Base-by-base conservation (phyloP, 208 protist genomes). In the Entamoeba invadens region DNA sequence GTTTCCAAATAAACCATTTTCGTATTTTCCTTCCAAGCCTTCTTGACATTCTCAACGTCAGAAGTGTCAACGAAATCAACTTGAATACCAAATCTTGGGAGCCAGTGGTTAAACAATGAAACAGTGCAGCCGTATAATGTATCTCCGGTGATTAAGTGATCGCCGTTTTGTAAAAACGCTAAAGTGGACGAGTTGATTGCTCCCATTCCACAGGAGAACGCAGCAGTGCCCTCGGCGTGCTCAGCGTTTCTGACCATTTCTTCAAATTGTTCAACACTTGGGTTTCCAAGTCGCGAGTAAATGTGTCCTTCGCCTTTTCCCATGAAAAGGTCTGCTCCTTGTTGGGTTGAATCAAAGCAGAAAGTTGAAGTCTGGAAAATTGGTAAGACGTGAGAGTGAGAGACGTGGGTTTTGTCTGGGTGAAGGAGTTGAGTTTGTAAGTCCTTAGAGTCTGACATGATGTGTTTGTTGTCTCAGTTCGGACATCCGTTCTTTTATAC, bases 1-100 rank as follows among this genome's bases (percentile, higher is more conserved):
- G 94, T 51, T 91, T 95, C 94, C 16, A 95, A 91, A 92, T 91
- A 94, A 35, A 95, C 16, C 35, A 93, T 77, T 42, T 95, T 95
- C 2, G 94, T 93, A n/a, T 94, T 91, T n/a, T 8, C 31, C 35
- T 93, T 91, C 35, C 46, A 57, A 8, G 94, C 91, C n/a, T 45
- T 46, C 14, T 5, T 31, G 45, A 94, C 91, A 6, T 51, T 3
- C n/a, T 93, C 94, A 35, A 45, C 25, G 0, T 38, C 8, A 44
- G 42, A 3, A 6, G 44, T 93, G 46, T 94, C 91, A 68, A 94
- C 91, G 46, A 92, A 45, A 16, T 45, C 31, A 31, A 38, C n/a
- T 25, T 91, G 12, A 72, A 94, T 91, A n/a, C 57, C 57, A 18
- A 77, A 42, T 42, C 38, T n/a, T 18, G 35, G 14, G 16, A 16